phyloP scores from a whole-genome alignment of 1,284 basidiomycete species.

The Apiotrichum siamense region DNA sequence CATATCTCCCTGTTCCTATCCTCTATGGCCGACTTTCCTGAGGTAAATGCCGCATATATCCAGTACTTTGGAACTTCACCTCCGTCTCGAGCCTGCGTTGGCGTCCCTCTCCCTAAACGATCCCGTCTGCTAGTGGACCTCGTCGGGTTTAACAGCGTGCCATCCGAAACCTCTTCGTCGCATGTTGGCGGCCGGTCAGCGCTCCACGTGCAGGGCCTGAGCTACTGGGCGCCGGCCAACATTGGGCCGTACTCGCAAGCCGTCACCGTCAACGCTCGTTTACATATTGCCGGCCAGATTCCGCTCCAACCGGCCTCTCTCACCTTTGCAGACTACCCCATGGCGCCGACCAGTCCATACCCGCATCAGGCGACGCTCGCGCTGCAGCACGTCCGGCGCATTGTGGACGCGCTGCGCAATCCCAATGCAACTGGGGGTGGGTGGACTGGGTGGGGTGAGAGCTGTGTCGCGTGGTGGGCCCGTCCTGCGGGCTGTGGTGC shows the following conservation, averaged over 20 bases:
- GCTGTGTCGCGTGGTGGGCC: conserved; percentile 62
- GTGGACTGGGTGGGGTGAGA: conserved; percentile 61
- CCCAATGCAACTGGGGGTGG: conserved; percentile 53
- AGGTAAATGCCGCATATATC: conserved; percentile 70
- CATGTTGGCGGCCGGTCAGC: conserved; percentile 52
- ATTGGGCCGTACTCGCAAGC: conserved; percentile 98
- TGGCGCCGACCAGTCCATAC: conserved; percentile 21
- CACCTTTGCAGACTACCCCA: conserved; percentile 56
- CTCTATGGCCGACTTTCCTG: conserved; percentile 67
- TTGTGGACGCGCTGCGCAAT: conserved; percentile 57
- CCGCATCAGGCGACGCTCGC: conserved; percentile 56
- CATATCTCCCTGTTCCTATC: conserved; percentile 82
- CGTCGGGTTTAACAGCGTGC: conserved; percentile 54
- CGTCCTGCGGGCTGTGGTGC: conserved; percentile 16
- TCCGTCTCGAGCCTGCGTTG: conserved; percentile 86
- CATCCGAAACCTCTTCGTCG: background rate
- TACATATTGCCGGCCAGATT: conserved; percentile 93
- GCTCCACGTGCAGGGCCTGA: conserved; percentile 88
- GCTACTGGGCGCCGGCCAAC: conserved; percentile 98
- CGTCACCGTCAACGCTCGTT: conserved; percentile 63
- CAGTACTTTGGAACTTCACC: conserved; percentile 84
- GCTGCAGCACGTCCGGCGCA: conserved; percentile 71
- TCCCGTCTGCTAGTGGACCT: conserved; percentile 67
- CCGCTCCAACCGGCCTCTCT: conserved; percentile 74
- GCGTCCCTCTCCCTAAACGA: conserved; percentile 60